Base-by-base conservation (phyloP, 257 asterid species). In the Haberlea rhodopensis region DNA sequence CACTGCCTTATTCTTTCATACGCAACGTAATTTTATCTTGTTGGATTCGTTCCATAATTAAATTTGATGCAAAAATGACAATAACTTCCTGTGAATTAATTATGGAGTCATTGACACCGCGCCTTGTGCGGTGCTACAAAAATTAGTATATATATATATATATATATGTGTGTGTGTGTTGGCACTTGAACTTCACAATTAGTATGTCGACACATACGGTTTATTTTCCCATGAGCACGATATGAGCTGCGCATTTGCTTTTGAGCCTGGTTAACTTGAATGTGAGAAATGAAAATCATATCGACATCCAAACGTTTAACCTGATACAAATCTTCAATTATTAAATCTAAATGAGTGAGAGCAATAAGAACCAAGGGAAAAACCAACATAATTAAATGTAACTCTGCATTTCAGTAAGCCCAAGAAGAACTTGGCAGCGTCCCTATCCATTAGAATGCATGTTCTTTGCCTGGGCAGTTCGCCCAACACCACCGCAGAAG, bases 391-490 rank as follows among this genome's bases (percentile, higher is more conserved):
- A 34, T 5, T 3, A 4, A 19, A n/a, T 20, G 57, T 75, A 89
- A 95, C 85, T 89, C 97, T 6, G 97, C 97, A 69, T 89, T 89
- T n/a, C 95, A 89, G 87, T 43, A 89, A 78, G 74, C 87, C 96
- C 57, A 89, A 68, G 70, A 89, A 77, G 51, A 86, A 82, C 62
- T 71, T 77, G 8, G 94, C 96, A 89, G n/a, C 95, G 94, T 0
- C 95, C 95, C 71, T 89, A 94, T 20, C 95, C 96, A 74, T 87
- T 87, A 7, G 96, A 82, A 60, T 89, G 96, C 49, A 95, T 81
- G 74, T 85, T 85, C 87, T 89, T 89, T n/a, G 91, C 96, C 73
- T 87, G 96, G 40, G 96, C 95, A 63, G 95, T 89, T 62, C 96
- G 81, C 13, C 96, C 96, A 60, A 89, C 91, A n/a, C n/a, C n/a